Evolutionary conservation across 2,329 filamentous ascomycete genomes (phyloP).

Genomic region (Pseudogymnoascus sp.): DNA sequence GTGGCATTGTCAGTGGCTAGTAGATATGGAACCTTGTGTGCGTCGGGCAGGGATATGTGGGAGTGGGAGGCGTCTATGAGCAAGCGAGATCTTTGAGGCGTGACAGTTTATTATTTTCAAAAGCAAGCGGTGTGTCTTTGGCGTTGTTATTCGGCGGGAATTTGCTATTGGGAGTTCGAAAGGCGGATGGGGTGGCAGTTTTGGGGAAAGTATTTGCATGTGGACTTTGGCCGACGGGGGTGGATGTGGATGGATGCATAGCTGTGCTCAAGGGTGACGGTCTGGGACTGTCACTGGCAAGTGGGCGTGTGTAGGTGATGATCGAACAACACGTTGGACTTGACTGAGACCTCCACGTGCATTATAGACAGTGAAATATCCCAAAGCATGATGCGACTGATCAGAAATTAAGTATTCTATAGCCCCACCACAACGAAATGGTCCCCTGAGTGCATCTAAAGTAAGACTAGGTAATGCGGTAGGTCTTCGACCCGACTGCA

Average conservation of each 20-base stretch:
- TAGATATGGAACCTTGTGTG: constrained; percentile 30
- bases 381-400: not conserved
- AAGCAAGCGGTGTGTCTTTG: not conserved
- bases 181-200: not conserved
- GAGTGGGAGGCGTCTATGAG: constrained; percentile 10
- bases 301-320: not conserved
- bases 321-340: not conserved
- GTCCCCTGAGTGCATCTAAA: not conserved
- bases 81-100: not conserved
- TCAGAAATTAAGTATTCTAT: not conserved
- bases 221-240: not conserved
- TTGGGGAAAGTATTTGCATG: not conserved
- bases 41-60: constrained; percentile 11
- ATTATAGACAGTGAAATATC: not conserved
- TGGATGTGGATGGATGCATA: not conserved
- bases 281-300: not conserved
- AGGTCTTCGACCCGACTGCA: not conserved
- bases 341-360: not conserved
- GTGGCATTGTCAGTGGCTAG: constrained; percentile 35
- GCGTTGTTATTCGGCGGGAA: not conserved
- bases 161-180: not conserved
- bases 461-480: not conserved
- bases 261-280: not conserved
- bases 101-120: not conserved
- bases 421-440: not conserved